A percentile compares a stretch with the other conserved stretches of the same genome.
These are phyloP conservation scores for Dactylella cylindrospora DNA, from an alignment of 2,329 filamentous ascomycete species.

Conservation along the genomic window DNA sequence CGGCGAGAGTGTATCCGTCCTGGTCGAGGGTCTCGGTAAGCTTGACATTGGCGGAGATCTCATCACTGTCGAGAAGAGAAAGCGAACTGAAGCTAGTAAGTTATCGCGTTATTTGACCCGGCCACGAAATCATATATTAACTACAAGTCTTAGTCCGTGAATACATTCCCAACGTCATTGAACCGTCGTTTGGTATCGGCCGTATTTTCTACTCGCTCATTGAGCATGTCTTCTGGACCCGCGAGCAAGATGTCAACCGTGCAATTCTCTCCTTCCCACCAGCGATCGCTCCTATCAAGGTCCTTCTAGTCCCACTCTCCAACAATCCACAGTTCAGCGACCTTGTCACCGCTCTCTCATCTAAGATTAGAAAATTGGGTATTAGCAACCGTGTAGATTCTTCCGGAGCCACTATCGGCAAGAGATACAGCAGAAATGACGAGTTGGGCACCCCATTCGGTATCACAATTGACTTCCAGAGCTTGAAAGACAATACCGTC, in stretches of 20 bases:
- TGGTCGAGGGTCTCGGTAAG: constrained; percentile 67
- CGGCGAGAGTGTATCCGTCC: constrained; percentile 73
- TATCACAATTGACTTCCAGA: constrained; percentile 95
- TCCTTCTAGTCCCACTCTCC: constrained; percentile 86
- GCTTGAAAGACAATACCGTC: constrained; percentile 78
- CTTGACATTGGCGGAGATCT: constrained; percentile 78
- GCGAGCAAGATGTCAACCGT: constrained; percentile 68
- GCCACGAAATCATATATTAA: neutral
- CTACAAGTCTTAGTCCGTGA: constrained; percentile 61
- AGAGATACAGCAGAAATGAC: constrained; percentile 91
- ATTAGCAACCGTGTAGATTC: constrained; percentile 86
- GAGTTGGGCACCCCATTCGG: constrained; percentile 92
- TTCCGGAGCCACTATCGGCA: constrained; percentile 87
- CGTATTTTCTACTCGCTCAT: constrained; percentile 89
- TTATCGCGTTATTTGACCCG: neutral
- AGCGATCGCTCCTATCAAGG: constrained; percentile 87
- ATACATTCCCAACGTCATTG: constrained; percentile 93
- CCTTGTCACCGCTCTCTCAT: constrained; percentile 66
- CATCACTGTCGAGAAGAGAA: constrained; percentile 79
- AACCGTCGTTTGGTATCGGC: constrained; percentile 96
- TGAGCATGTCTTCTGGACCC: constrained; percentile 94
- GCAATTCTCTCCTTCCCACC: constrained; percentile 77
- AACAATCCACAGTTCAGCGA: constrained; percentile 75
- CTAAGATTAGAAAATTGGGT: constrained; percentile 72
- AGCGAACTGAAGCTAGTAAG: constrained; percentile 69